Percentiles rank a stretch among this genome's conserved stretches.
These are phyloP conservation scores for Rubia peregrina DNA, from an alignment of 305 asterid species.

Conservation along the genomic window DNA sequence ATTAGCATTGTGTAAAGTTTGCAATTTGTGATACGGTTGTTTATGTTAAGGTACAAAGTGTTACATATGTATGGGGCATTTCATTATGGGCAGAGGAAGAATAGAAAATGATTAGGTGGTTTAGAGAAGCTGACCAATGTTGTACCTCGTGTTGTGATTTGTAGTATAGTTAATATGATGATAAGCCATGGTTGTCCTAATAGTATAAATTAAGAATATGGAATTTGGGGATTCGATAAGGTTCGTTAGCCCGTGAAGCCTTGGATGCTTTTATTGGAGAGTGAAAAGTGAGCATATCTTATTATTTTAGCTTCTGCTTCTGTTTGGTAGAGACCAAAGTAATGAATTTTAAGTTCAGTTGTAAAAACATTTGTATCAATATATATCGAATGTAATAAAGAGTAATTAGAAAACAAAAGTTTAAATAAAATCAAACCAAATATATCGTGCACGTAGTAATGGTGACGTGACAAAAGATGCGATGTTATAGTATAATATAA, in stretches of 20 bases:
- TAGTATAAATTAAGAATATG: not conserved
- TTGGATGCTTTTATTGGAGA: constrained; percentile 6
- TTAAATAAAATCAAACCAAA: too few relatives aligned
- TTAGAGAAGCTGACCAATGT: not conserved
- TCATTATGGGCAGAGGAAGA: not conserved
- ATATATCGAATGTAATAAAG: not conserved
- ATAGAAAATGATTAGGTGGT: not conserved
- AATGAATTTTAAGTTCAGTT: not conserved
- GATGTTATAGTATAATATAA: too few relatives aligned
- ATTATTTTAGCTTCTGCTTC: not conserved
- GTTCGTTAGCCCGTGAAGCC: constrained; percentile 5
- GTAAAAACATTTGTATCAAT: not conserved
- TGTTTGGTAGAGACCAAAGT: not conserved
- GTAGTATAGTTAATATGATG: not conserved
- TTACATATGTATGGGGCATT: not conserved
- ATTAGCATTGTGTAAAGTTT: not conserved
- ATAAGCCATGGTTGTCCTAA: not conserved
- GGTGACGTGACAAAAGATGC: too few relatives aligned
- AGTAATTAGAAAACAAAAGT: too few relatives aligned
- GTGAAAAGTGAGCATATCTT: not conserved
- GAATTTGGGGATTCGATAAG: constrained; percentile 3
- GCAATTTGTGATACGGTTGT: not conserved
- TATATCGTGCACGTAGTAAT: too few relatives aligned
- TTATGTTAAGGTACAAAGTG: not conserved
- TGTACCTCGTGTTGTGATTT: not conserved